A percentile compares a stretch with the other conserved stretches of the same genome.
Conservation (phyloP, 2,329 filamentous ascomycete genomes). For the Kalmusia sp. region DNA sequence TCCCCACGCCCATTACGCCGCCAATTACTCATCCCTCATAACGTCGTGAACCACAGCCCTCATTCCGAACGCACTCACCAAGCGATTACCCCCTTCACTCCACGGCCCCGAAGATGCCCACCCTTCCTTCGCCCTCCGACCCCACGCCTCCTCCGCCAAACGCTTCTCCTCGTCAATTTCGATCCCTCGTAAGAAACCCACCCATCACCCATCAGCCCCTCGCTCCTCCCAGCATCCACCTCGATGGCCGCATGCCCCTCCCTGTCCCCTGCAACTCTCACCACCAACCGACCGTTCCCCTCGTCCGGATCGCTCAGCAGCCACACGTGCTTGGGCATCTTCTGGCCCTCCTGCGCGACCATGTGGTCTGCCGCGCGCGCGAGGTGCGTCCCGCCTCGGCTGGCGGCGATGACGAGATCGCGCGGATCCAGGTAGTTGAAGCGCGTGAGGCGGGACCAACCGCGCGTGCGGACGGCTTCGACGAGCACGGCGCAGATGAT, state of each 20-base stretch:
- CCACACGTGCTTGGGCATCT: conserved; percentile 26
- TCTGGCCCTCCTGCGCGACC: conserved; percentile 17
- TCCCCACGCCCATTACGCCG: no score
- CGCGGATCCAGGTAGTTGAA: conserved; percentile 41
- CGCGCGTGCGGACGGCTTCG: conserved; percentile 30
- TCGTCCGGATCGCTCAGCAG: conserved; percentile 32
- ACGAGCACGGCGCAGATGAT: conserved; percentile 30
- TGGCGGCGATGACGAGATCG: conserved; percentile 36
- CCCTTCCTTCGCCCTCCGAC: background rate
- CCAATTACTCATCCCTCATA: no score
- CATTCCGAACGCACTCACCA: no score
- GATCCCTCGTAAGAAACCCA: conserved; percentile 1
- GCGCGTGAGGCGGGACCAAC: conserved; percentile 28
- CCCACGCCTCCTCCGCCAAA: conserved; percentile 7
- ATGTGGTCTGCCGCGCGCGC: conserved; percentile 27
- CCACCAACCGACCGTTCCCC: conserved; percentile 29
- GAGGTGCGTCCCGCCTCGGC: conserved; percentile 25
- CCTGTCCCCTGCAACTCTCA: conserved; percentile 26
- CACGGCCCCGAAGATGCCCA: conserved; percentile 10
- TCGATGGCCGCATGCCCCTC: conserved; percentile 29
- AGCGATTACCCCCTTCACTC: conserved; percentile 2
- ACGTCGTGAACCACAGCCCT: no score
- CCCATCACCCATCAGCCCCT: conserved; percentile 5
- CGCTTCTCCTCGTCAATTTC: conserved; percentile 1
- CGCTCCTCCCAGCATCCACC: conserved; percentile 13